Evolutionary conservation across 2,329 filamentous ascomycete genomes (phyloP), one percentile per base, ranked within the genome.

Genomic region (Polychaeton citri): DNA sequence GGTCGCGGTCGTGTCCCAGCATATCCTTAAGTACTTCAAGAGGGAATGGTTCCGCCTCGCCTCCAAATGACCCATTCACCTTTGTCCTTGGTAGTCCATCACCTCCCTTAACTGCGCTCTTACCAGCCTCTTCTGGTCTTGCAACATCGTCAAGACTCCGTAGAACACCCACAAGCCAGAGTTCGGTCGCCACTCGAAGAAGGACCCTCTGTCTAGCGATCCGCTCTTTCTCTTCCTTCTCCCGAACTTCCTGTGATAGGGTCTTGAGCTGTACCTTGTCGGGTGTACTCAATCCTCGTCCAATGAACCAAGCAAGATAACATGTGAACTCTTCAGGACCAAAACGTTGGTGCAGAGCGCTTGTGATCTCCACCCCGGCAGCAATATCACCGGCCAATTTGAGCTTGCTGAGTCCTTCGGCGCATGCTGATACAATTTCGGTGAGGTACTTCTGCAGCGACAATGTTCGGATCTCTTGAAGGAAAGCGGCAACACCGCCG

Each of bases 1-100:
- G 90, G 48, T 98, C 88, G 37, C 86, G 76, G 56, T 98, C 90
- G 54, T 96, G 80, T 6, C 87, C 86, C 12, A 98, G 71, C 45
- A 98, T 72, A 55, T 98, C 92, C 62, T 98, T 98, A 28, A 98
- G 66, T n/a, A 96, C 88, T 57, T 98, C 90, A 15, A 98, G 68
- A 3, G 92, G 92, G 47, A 98, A 96, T 0, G 90, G 90, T 44
- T 98, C 90, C 2, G 84, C 73, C 40, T 81, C 77, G 28, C 71
- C 75, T 19, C 76, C 75, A 40, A 76, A 74, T 35, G 64, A 60
- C 7, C 66, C 47, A 63, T 67, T 65, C 68, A 81, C 42, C 65
- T 67, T 72, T 5, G 69, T 62, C 58, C 87, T 93, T 21, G 71
- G 65, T 28, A 73, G 65, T 2, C 66, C 66, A 43, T 74, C 71